phyloP scores from a whole-genome alignment of 1,284 basidiomycete species.

The Apiotrichum siamense region DNA sequence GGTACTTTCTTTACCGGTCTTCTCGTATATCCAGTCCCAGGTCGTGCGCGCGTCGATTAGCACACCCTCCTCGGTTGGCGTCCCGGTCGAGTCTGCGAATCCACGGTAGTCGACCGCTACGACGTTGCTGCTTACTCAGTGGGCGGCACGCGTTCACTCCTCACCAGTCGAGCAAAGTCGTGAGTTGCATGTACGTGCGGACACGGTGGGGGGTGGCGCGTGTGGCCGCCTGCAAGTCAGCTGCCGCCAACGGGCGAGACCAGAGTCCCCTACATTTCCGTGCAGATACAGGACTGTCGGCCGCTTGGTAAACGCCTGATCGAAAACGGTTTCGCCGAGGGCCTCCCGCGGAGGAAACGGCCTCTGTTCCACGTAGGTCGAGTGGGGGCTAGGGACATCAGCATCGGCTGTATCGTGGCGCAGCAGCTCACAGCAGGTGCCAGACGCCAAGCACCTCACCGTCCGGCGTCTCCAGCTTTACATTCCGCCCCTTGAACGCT shows the following conservation, averaged over 20 bases:
- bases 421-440: constrained; percentile 62
- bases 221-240: constrained; percentile 13
- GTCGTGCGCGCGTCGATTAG: constrained; percentile 68
- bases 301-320: constrained; percentile 54
- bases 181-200: constrained; percentile 20
- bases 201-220: constrained; percentile 9
- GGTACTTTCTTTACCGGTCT: constrained; percentile 4
- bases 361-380: constrained; percentile 14
- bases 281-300: constrained; percentile 84
- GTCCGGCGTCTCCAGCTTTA: constrained; percentile 66
- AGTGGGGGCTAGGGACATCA: constrained; percentile 24
- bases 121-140: constrained; percentile 66
- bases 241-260: background rate
- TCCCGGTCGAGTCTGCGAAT: constrained; percentile 77
- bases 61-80: constrained; percentile 69
- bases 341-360: constrained; percentile 20
- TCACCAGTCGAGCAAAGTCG: constrained; percentile 30
- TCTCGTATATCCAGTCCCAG: constrained; percentile 65
- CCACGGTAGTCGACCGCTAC: constrained; percentile 87
- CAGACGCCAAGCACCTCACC: constrained; percentile 77
- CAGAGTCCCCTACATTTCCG: constrained; percentile 58
- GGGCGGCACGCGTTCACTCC: constrained; percentile 15
- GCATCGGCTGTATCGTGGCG: background rate
- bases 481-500: constrained; percentile 74
- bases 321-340: constrained; percentile 34